Percentiles rank a stretch among this genome's conserved stretches.
Evolutionary conservation across 257 asterid species (phyloP).

Genomic region (Forsythia suspensa): DNA sequence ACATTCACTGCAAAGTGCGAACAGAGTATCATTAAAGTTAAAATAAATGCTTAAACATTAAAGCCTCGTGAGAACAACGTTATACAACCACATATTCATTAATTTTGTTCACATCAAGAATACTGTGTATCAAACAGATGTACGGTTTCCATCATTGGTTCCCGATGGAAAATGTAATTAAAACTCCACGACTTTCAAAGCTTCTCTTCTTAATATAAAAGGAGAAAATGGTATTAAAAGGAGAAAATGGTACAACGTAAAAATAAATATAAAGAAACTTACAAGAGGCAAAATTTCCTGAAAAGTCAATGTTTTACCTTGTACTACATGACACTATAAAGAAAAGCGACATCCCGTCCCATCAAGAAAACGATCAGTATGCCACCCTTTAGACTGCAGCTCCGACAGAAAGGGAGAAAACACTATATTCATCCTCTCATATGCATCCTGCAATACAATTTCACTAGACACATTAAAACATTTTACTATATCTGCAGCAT

Average conservation of each 20-base stretch:
- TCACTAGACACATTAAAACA: constrained; percentile 18
- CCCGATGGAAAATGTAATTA: no score
- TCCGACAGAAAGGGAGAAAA: constrained; percentile 63
- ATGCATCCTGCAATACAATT: constrained; percentile 50
- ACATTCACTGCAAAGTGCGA: no score
- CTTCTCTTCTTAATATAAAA: no score
- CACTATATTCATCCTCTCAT: constrained; percentile 56
- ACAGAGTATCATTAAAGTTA: no score
- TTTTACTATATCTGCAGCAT: constrained; percentile 61
- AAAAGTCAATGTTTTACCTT: not conserved
- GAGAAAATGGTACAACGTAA: not conserved
- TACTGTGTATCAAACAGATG: no score
- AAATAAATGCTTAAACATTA: no score
- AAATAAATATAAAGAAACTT: not conserved
- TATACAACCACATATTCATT: no score
- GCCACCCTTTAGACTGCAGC: constrained; percentile 95
- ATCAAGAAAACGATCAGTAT: constrained; percentile 90
- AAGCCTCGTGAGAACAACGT: not conserved
- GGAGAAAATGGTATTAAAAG: not conserved
- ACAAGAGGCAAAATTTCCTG: not conserved
- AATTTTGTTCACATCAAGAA: no score
- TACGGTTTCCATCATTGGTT: no score
- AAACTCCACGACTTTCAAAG: no score
- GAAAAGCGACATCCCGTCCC: constrained; percentile 82
- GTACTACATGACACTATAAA: constrained; percentile 25